Base-by-base conservation (phyloP, 805 yeast species). In the Pichia californica region DNA sequence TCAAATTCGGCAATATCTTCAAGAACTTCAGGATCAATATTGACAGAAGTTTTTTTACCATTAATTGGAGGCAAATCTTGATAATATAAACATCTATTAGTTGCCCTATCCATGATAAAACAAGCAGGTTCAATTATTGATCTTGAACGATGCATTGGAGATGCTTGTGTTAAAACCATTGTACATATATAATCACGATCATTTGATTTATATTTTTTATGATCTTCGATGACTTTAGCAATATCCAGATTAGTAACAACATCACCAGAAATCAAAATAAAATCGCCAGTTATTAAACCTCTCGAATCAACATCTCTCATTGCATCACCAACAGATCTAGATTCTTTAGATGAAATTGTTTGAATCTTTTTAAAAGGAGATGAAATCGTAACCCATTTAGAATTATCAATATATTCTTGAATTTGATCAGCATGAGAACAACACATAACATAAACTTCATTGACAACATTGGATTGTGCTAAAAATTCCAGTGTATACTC, bases 131-230 rank as follows among this genome's bases (percentile, higher is more conserved):
- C 89, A 20, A 79, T 68, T 46, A 77, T 78, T 2, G 94, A 77
- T 58, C 98, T 74, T 1, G 96, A 79, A 57, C 94, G 77, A 62
- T 91, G 96, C 49, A 77, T 68, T 8, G 94, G 88, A 18, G 85
- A 74, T 0, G 96, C 95, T 54, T 83, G 83, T 26, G 94, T 77
- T 48, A 89, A 69, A 34, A 93, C 93, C 95, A 91, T 89, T 15
- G 98, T 93, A 59, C 87, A 83, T 51, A 93, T 88, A 55, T 91
- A 91, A 61, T 93, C 95, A 64, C 81, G 86, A 65, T 93, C 99
- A 44, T 66, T 67, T 27, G 75, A 73, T 53, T 80, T 84, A 53
- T 85, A 79, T 48, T 73, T 74, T 50, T 77, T 76, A 61, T 93
- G 99, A 42, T 77, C 77, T 19, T 77, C 77, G 66, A 88, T 67